Evolutionary conservation across 306 rosid species (phyloP).

Genomic region (Rosa lucieae): DNA sequence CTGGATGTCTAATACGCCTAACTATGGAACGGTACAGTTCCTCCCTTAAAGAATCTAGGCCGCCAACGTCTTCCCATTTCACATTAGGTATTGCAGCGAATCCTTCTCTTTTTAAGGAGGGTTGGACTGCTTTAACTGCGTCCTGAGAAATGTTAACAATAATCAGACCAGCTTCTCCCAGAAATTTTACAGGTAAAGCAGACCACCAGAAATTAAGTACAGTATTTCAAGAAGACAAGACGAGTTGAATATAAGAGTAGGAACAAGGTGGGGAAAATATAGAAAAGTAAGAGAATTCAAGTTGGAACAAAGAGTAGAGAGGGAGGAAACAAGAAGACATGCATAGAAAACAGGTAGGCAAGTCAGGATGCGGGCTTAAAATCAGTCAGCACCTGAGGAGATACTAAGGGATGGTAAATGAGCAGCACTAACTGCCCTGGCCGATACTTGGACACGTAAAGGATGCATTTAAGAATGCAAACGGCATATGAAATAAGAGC

Average conservation of each 20-base stretch:
- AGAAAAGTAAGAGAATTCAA: background rate
- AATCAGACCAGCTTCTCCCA: background rate
- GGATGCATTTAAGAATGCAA: too few species aligned
- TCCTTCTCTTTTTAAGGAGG: slow-evolving; percentile 75
- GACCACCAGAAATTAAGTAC: background rate
- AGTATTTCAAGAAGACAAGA: background rate
- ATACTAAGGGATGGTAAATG: too few species aligned
- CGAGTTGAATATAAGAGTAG: background rate
- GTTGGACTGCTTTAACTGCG: slow-evolving; percentile 60
- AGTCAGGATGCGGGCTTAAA: background rate
- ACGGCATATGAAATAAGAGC: background rate
- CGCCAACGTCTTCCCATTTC: slow-evolving; percentile 92
- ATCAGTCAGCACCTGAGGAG: too few species aligned
- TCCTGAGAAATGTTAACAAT: slow-evolving; percentile 36
- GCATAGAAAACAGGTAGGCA: background rate
- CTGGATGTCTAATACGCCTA: too few species aligned
- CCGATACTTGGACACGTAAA: too few species aligned
- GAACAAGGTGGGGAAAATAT: background rate
- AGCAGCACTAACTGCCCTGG: too few species aligned
- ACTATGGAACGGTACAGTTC: slow-evolving; percentile 44
- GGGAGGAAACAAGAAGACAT: background rate
- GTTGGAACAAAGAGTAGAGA: background rate
- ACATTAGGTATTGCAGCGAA: slow-evolving; percentile 64
- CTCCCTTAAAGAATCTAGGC: slow-evolving; percentile 57
- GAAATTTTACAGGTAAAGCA: background rate